Evolutionary conservation across 306 rosid genomes (phyloP), one percentile per base, ranked within the genome.

Genomic region (Dalbergia oliveri): DNA sequence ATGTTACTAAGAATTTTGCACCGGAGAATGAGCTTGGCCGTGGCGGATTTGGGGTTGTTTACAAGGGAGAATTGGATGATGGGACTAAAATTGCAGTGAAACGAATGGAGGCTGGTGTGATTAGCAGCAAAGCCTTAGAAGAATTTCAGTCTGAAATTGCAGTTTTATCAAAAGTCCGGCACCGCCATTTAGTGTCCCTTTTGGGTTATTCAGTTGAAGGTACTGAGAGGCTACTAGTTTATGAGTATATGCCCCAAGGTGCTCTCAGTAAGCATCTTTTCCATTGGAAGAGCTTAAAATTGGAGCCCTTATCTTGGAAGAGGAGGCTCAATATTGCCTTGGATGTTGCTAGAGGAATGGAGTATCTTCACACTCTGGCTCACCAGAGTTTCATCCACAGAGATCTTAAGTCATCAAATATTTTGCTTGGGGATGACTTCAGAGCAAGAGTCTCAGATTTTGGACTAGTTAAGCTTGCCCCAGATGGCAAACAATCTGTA

Each of bases 381-480:
- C 97, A 87, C 80, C 91, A 84, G 84, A 92, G 94, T 79, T 92
- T 92, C 90, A 90, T 92, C 73, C 97, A 92, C 88, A 85, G 97
- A 44, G 97, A 92, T 86, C 97, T 92, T 33, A 92, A 92, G 79
- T 81, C 98, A 11, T 93, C 98, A 16, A 93, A 93, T 63, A 93
- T 93, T 83, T 83, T 93, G 84, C 94, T 93, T 18, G 94, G 91
- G 11, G 94, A 91, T 51, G 94, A 91, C 73, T 93, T 87, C 62
- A 88, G 85, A 79, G 98, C 98, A 49, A 93, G 91, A 82, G 88
- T 93, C 35, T 89, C 98, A 0, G 98, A 93, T 80, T 93, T 93
- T 67, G 98, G 98, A 76, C 79, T 93, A 86, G 98, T 93, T 66
- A 93, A 93, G 77, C 92, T 93, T 77, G 98, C 98, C 43, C 98